phyloP scores from a whole-genome alignment of 345 rosid species.

The Barbarea vulgaris region DNA sequence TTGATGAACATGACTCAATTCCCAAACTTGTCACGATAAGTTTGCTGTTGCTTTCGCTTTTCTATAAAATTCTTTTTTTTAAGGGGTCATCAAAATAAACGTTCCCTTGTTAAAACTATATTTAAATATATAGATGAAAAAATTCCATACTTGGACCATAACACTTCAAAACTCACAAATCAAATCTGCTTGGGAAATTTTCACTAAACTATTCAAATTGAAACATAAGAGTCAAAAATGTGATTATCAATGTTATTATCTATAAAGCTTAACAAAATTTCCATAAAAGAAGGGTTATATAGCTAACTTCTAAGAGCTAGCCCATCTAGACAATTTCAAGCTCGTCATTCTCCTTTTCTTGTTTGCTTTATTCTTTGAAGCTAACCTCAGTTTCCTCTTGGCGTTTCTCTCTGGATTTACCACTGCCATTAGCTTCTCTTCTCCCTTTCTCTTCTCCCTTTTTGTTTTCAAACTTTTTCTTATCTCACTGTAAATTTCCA shows the following conservation, averaged over 20 bases:
- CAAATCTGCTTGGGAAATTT: background rate
- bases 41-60: conserved; percentile 15
- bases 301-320: conserved; percentile 44
- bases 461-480: conserved; percentile 60
- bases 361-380: conserved; percentile 72
- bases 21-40: background rate
- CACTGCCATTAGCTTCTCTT: conserved; percentile 82
- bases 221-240: conserved; percentile 1
- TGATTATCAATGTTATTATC: background rate
- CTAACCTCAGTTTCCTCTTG: conserved; percentile 77
- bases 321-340: conserved; percentile 70
- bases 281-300: too few relatives aligned
- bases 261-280: conserved; percentile 9
- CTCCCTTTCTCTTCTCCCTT: conserved; percentile 79
- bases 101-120: background rate
- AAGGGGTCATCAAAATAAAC: background rate
- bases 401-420: conserved; percentile 80
- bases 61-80: too few relatives aligned
- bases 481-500: conserved; percentile 59
- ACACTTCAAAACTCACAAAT: background rate
- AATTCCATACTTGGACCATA: background rate
- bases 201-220: background rate
- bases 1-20: background rate
- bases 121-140: background rate
- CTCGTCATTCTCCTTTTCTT: conserved; percentile 82